Base-by-base conservation (phyloP, 805 yeast genomes). In the Saccharomycopsis oosterbeekiorum region DNA sequence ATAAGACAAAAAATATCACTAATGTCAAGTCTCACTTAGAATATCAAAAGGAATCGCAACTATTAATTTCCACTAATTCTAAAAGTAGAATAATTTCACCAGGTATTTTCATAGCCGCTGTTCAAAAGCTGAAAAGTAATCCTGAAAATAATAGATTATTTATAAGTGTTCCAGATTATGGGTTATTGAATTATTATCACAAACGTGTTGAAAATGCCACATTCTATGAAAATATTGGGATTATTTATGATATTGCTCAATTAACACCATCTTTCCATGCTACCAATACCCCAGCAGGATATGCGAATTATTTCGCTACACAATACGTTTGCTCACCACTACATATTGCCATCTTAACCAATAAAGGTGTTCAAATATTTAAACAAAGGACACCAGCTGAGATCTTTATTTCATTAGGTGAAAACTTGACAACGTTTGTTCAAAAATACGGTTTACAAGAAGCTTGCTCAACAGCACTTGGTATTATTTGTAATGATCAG, bases 401-500 rank as follows among this genome's bases (percentile, higher is more conserved):
- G 70, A 80, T 90, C 4, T 80, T 93, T 65, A 87, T 86, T 69
- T 73, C 86, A 0, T 74, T 89, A 60, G 83, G 84, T 57, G 92
- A 86, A 47, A 84, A 87, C 21, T 81, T 89, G 59, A 79, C 84
- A 59, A 80, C 85, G 58, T 89, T 89, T 69, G 83, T 86, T 17
- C 80, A 82, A 56, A 86, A 88, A 60, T 91, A 90, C 70, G 97
- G 98, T 5, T 80, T 85, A 58, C 84, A 88, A 59, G 99, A 96
- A 71, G 85, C 96, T 2, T 93, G 97, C 69, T 86, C 97, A 0
- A 85, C 94, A 1, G 88, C 97, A 11, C 77, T 94, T 58, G 87
- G 88, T 65, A 83, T 90, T 59, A 88, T 97, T 1, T 88, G 96
- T 69, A 84, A 89, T 60, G 82, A 82, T 65, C 84, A 84, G 61